These are phyloP conservation scores for Syzygium oleosum DNA, from an alignment of 345 rosid species.

Conservation along the genomic window DNA sequence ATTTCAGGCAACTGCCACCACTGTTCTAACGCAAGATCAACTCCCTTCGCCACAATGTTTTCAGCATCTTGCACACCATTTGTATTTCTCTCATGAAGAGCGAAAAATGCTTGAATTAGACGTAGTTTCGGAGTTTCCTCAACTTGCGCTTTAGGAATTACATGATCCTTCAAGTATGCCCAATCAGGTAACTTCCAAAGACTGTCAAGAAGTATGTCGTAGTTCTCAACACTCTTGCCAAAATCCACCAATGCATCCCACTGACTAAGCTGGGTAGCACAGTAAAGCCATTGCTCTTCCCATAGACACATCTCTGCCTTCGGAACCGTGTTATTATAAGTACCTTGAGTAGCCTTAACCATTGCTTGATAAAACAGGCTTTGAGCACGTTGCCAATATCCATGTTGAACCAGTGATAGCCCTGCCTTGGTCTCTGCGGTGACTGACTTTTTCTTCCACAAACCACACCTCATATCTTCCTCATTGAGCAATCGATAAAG, in stretches of 20 bases:
- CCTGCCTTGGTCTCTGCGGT: conserved; percentile 98
- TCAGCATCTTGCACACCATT: conserved; percentile 92
- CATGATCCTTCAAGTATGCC: conserved; percentile 89
- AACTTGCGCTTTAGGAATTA: conserved; percentile 99
- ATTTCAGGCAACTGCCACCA: conserved; percentile 99
- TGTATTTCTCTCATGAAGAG: conserved; percentile 78
- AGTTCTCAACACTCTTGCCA: conserved; percentile 88
- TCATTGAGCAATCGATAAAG: conserved; percentile 90
- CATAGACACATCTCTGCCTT: conserved; percentile 99
- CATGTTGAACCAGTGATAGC: conserved; percentile 95
- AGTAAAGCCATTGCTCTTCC: conserved; percentile 99
- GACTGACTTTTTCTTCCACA: conserved; percentile 94
- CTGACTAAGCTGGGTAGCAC: conserved; percentile 93
- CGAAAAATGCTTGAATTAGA: conserved; percentile 79
- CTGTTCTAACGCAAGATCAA: conserved; percentile 90
- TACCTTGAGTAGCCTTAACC: conserved; percentile 99
- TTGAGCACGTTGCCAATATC: conserved; percentile 95
- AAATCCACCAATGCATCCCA: conserved; percentile 98
- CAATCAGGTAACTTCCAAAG: conserved; percentile 98
- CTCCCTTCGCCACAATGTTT: conserved; percentile 81
- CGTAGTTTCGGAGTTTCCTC: conserved; percentile 98
- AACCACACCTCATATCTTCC: conserved; percentile 98
- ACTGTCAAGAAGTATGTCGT: conserved; percentile 89
- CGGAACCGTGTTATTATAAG: conserved; percentile 92
- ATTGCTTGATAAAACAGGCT: conserved; percentile 93